A percentile compares a stretch with the other conserved stretches of the same genome.
phyloP scores from a whole-genome alignment of 2,329 filamentous ascomycete genomes.

The Colletotrichum sp. region DNA sequence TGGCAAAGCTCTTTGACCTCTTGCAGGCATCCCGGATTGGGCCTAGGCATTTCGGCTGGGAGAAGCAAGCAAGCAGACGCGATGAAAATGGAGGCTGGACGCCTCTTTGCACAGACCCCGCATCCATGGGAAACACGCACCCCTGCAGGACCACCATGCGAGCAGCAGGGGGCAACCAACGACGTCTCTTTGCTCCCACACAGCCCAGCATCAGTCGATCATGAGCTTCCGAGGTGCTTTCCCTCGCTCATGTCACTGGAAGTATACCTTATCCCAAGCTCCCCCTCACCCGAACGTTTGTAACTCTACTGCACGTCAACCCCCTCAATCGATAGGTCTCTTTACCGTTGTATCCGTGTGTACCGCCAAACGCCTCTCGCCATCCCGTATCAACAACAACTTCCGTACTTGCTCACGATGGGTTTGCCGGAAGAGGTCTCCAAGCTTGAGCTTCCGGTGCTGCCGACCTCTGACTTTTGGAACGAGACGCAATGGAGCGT shows the following conservation, averaged over 20 bases:
- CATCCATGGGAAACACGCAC: slow-evolving; percentile 6
- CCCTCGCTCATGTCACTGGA: background rate
- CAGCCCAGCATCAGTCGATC: slow-evolving; percentile 8
- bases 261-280: slow-evolving; percentile 10
- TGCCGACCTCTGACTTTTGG: slow-evolving; percentile 41
- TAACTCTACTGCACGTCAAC: background rate
- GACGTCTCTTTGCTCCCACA: background rate
- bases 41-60: background rate
- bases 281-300: background rate
- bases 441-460: slow-evolving; percentile 9
- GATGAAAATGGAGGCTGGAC: background rate
- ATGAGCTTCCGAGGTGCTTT: slow-evolving; percentile 22
- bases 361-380: background rate
- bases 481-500: slow-evolving; percentile 57
- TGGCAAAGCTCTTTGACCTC: background rate
- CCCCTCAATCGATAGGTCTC: background rate
- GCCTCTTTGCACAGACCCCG: slow-evolving; percentile 17
- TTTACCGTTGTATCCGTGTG: background rate
- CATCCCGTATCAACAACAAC: background rate
- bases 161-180: slow-evolving; percentile 11
- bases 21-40: background rate
- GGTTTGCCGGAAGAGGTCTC: background rate
- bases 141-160: slow-evolving; percentile 14
- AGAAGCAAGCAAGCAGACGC: background rate
- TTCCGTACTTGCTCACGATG: background rate